Percentiles rank a stretch among this genome's conserved stretches.
Evolutionary conservation across 2,329 filamentous ascomycete genomes (phyloP).

Genomic region (Xylaria sp.): DNA sequence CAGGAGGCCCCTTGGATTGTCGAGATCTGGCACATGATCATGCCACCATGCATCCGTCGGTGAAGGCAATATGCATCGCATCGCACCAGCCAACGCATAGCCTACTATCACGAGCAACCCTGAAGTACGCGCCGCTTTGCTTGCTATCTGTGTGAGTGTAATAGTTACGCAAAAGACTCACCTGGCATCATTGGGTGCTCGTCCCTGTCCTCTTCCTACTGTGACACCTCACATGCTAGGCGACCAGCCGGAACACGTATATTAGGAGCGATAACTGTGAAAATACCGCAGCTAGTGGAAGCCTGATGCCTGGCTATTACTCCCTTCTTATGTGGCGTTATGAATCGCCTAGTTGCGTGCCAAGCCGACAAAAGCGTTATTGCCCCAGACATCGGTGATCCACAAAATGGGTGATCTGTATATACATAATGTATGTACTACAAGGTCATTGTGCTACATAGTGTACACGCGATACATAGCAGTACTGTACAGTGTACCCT

Average conservation of each 20-base stretch:
- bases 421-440: too few relatives aligned
- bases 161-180: conserved; percentile 9
- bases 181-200: conserved; percentile 18
- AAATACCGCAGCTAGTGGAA: too few relatives aligned
- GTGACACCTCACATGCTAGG: conserved; percentile 5
- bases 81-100: conserved; percentile 25
- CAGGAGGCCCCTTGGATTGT: conserved; percentile 1
- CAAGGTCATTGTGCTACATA: conserved; percentile 44
- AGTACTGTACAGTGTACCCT: too few relatives aligned
- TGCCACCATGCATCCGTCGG: background rate
- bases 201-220: conserved; percentile 9
- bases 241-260: too few relatives aligned
- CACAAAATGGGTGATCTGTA: conserved; percentile 49
- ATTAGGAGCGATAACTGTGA: too few relatives aligned
- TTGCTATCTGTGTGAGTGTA: conserved; percentile 6
- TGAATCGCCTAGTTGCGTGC: conserved; percentile 19
- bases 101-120: conserved; percentile 6
- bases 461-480: conserved; percentile 38
- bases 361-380: conserved; percentile 26
- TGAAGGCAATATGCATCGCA: conserved; percentile 12
- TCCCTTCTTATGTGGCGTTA: conserved; percentile 14
- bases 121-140: conserved; percentile 13
- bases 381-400: conserved; percentile 45
- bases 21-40: conserved; percentile 7
- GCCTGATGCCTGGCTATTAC: background rate